phyloP scores from a whole-genome alignment of 2,329 filamentous ascomycete species.

The Capronia americana region DNA sequence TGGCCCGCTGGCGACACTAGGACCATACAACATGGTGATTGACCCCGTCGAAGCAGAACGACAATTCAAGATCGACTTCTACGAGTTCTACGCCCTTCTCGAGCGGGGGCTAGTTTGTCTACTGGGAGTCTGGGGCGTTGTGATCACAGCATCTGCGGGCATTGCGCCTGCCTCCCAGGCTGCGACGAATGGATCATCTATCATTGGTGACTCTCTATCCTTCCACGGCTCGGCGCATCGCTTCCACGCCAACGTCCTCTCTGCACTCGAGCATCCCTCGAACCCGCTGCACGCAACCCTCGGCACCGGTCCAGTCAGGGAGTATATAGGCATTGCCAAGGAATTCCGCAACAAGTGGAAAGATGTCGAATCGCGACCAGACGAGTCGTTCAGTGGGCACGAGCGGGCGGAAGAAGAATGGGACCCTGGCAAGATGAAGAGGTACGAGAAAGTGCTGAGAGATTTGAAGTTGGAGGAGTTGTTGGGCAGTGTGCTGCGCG shows the following conservation, averaged over 20 bases:
- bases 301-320: conserved; percentile 61
- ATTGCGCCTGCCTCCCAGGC: conserved; percentile 33
- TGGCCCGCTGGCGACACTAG: conserved; percentile 27
- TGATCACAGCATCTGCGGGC: conserved; percentile 50
- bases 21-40: conserved; percentile 31
- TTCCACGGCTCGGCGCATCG: conserved; percentile 52
- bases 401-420: conserved; percentile 40
- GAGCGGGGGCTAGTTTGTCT: conserved; percentile 73
- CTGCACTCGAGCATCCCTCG: conserved; percentile 61
- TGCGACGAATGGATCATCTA: conserved; percentile 13
- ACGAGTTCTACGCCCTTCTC: conserved; percentile 76
- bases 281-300: conserved; percentile 65
- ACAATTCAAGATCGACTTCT: conserved; percentile 80
- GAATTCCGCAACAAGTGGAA: conserved; percentile 77
- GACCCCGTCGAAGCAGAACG: conserved; percentile 56
- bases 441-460: conserved; percentile 54
- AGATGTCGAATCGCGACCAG: conserved; percentile 34
- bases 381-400: conserved; percentile 29
- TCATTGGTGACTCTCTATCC: conserved; percentile 38
- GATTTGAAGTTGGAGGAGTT: conserved; percentile 69
- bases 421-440: conserved; percentile 38
- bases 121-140: conserved; percentile 67
- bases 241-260: conserved; percentile 74
- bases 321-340: conserved; percentile 70
- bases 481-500: conserved; percentile 62